phyloP scores from a whole-genome alignment of 2,329 filamentous ascomycete species.

The Aspergillus vadensis region DNA sequence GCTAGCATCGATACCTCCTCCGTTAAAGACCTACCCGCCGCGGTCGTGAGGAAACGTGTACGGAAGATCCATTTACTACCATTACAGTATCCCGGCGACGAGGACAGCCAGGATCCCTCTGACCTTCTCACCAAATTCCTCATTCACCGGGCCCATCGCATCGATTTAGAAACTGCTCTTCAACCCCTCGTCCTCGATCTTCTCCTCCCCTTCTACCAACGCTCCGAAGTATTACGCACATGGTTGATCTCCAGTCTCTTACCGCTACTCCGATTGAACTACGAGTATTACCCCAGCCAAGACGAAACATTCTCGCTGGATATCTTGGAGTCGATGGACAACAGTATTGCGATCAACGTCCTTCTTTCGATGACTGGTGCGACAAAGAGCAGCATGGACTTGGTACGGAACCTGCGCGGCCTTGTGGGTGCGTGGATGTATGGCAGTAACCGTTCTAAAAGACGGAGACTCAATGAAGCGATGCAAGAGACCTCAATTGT shows the following conservation, averaged over 20 bases:
- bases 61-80: slow-evolving; percentile 55
- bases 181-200: slow-evolving; percentile 59
- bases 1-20: slow-evolving; percentile 49
- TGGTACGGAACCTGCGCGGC: slow-evolving; percentile 58
- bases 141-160: slow-evolving; percentile 60
- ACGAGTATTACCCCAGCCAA: slow-evolving; percentile 62
- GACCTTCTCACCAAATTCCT: slow-evolving; percentile 59
- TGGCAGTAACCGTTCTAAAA: slow-evolving; percentile 57
- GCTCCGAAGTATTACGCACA: slow-evolving; percentile 54
- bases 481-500: slow-evolving; percentile 32
- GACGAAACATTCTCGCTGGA: slow-evolving; percentile 50
- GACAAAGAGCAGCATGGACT: slow-evolving; percentile 38
- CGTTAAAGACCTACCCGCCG: slow-evolving; percentile 52
- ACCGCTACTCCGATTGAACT: slow-evolving; percentile 61
- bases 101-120: slow-evolving; percentile 44
- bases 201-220: slow-evolving; percentile 59
- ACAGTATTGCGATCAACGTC: slow-evolving; percentile 54
- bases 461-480: slow-evolving; percentile 49
- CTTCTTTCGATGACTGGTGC: slow-evolving; percentile 51
- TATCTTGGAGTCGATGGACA: slow-evolving; percentile 55
- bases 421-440: slow-evolving; percentile 66
- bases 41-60: slow-evolving; percentile 55
- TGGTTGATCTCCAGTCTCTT: slow-evolving; percentile 64
- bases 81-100: slow-evolving; percentile 50
- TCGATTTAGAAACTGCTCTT: slow-evolving; percentile 61